These are phyloP conservation scores for Psilocybe tampanensis DNA, from an alignment of 768 basidiomycete species.

Conservation along the genomic window DNA sequence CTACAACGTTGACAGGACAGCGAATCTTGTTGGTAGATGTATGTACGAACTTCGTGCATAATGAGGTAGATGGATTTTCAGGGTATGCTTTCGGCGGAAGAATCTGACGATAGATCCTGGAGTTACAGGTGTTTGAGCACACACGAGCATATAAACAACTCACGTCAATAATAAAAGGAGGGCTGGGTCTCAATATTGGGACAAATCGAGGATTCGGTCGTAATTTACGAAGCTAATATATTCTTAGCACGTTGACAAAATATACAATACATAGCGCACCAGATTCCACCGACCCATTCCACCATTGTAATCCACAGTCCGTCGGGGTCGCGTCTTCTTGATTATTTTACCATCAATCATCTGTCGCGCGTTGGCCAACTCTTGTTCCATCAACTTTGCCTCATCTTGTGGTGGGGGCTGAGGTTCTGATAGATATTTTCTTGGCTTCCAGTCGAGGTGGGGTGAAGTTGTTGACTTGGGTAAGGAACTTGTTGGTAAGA, in stretches of 20 bases:
- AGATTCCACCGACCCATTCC: conserved; percentile 84
- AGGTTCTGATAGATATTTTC: conserved; percentile 68
- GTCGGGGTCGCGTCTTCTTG: conserved; percentile 89
- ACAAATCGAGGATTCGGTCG: conserved; percentile 79
- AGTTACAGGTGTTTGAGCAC: conserved; percentile 13
- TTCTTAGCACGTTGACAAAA: conserved; percentile 9
- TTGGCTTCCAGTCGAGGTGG: conserved; percentile 76
- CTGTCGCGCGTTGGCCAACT: conserved; percentile 73
- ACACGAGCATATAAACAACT: conserved; percentile 25
- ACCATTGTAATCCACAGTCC: conserved; percentile 96
- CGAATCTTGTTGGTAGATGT: conserved; percentile 98
- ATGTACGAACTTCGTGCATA: conserved; percentile 97
- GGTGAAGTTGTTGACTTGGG: conserved; percentile 26
- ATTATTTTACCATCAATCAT: conserved; percentile 78
- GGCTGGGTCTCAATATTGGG: conserved; percentile 79
- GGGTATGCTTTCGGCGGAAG: conserved; percentile 92
- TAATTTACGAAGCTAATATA: conserved; percentile 65
- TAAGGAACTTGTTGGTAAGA: conserved; percentile 16
- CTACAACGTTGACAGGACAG: conserved; percentile 95
- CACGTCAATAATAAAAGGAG: conserved; percentile 90
- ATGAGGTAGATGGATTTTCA: conserved; percentile 86
- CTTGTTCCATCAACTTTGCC: conserved; percentile 72
- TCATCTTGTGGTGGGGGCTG: conserved; percentile 81
- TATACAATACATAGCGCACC: conserved; percentile 47
- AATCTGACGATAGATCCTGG: conserved; percentile 54